These are phyloP conservation scores for Alloteropsis angusta DNA, from an alignment of 202 grass and related monocot genomes.

Conservation along the genomic window DNA sequence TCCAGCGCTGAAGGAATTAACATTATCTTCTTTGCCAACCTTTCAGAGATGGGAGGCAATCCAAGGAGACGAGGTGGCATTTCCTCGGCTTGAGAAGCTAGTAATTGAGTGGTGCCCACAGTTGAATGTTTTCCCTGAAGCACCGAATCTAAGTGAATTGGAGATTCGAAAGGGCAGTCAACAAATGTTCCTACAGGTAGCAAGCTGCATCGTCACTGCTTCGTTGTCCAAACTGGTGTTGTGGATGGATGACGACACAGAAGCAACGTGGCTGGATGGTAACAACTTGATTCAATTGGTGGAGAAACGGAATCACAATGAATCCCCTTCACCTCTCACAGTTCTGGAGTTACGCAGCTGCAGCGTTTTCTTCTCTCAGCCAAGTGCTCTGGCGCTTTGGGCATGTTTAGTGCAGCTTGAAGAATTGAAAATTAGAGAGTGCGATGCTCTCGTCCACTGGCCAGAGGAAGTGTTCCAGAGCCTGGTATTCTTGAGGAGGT, in stretches of 20 bases:
- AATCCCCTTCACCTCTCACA: background rate
- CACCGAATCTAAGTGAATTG: background rate
- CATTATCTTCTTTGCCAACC: accelerated
- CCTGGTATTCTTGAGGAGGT: background rate
- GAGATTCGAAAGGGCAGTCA: accelerated
- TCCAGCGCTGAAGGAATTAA: background rate
- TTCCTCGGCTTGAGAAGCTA: background rate
- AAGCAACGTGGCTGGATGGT: too few species aligned
- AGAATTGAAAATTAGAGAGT: accelerated
- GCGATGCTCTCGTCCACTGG: background rate
- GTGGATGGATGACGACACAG: background rate
- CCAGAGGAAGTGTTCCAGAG: background rate
- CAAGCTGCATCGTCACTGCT: background rate
- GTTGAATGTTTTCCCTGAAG: background rate
- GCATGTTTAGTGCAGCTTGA: background rate
- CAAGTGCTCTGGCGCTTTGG: background rate
- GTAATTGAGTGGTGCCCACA: accelerated
- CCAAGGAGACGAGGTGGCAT: background rate
- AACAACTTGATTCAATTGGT: too few species aligned
- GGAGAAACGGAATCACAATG: background rate
- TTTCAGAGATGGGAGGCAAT: background rate
- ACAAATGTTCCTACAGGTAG: background rate
- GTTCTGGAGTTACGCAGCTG: accelerated
- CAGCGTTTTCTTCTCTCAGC: background rate
- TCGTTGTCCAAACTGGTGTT: background rate